These are phyloP conservation scores for Sicyos baderoa DNA, from an alignment of 306 rosid genomes.

Conservation along the genomic window DNA sequence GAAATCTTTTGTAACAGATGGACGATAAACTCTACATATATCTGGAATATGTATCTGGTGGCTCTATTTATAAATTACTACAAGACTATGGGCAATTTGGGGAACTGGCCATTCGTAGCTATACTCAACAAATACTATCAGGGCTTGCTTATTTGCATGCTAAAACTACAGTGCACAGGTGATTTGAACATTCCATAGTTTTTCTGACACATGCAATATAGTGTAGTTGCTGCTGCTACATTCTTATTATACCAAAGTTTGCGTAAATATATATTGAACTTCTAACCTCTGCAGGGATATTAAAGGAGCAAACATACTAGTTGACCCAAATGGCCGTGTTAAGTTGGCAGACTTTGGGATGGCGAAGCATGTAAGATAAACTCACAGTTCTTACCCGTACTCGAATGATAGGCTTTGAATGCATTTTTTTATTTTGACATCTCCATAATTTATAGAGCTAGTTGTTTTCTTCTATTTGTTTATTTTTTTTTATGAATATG, in stretches of 20 bases:
- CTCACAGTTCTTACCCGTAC: not conserved
- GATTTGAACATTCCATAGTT: constrained; percentile 24
- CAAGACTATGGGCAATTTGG: constrained; percentile 89
- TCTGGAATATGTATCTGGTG: constrained; percentile 96
- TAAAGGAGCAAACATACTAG: constrained; percentile 95
- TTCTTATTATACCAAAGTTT: constrained; percentile 15
- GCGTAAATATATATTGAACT: constrained; percentile 17
- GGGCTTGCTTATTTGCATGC: constrained; percentile 95
- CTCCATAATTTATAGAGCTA: not conserved
- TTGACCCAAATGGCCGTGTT: constrained; percentile 87
- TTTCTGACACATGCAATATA: constrained; percentile 17
- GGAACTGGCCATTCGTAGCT: constrained; percentile 75
- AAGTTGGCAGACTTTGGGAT: constrained; percentile 98
- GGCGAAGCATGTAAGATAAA: constrained; percentile 91
- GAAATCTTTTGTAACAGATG: constrained; percentile 49
- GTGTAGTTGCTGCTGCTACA: not conserved
- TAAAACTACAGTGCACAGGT: constrained; percentile 92
- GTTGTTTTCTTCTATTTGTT: not conserved
- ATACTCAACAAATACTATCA: constrained; percentile 85
- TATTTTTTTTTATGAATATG: not conserved
- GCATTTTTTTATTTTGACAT: not conserved
- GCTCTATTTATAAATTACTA: constrained; percentile 91
- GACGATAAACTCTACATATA: constrained; percentile 83
- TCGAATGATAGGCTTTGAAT: not conserved
- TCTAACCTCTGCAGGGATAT: constrained; percentile 65